Base-by-base conservation (phyloP, 1,284 basidiomycete genomes). In the Pseudozyma tsukubaensis region DNA sequence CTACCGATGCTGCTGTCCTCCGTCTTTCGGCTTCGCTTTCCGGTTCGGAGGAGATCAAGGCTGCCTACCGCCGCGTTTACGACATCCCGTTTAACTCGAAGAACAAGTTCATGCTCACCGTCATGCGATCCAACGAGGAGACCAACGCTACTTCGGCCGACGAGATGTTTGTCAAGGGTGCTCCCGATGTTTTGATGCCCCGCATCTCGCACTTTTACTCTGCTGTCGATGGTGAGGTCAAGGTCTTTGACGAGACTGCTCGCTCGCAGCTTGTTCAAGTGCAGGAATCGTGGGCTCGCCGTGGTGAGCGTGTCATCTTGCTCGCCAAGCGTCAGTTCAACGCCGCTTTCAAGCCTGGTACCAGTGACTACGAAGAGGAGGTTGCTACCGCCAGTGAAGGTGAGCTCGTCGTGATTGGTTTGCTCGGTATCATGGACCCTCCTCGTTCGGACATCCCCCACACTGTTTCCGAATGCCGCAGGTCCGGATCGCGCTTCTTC, bases 341-440 rank as follows among this genome's bases (percentile, higher is more conserved):
- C 6, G 68, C 56, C 1, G 13, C 34, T n/a, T 37, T 11, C 55
- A 72, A 72, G 55, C 55, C 50, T 8, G 63, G 69, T 8, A 65
- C 59, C 1, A 44, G 55, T 19, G 69, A 72, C 14, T 72, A 66
- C 53, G 61, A 63, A 50, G 55, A 55, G 4, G 52, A 65, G 21
- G 57, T 75, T 21, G 59, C 60, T 9, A 50, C 85, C 57, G 83
- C 83, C 55, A 82, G 85, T 36, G 53, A 63, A 10, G 78, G 43
- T 32, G 78, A 86, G n/a, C 87, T 91, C 18, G 88, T 88, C 21
- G 85, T 91, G 45, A 87, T 91, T 44, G 90, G 90, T 9, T 86
- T 91, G 5, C 86, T 91, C 10, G 90, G 89, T 0, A 86, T 91
- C 58, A 88, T 89, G 53, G 90, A 91, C 70, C 90, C 90, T 1